These are phyloP conservation scores for Beauveria bassiana DNA, from an alignment of 2,329 filamentous ascomycete species.

Conservation along the genomic window DNA sequence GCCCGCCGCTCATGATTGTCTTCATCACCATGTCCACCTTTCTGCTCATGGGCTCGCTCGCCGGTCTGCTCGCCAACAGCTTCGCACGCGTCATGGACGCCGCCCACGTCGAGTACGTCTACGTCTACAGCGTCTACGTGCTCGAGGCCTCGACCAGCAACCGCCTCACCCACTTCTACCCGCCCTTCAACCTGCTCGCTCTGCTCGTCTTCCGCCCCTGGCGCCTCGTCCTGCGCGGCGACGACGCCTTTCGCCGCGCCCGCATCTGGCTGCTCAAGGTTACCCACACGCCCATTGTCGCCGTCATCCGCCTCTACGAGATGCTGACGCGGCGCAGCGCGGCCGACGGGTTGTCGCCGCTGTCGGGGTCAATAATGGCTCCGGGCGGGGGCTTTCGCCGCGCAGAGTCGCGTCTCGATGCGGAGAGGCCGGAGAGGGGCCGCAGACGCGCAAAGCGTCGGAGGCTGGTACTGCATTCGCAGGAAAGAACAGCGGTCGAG, in stretches of 20 bases:
- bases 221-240: constrained; percentile 57
- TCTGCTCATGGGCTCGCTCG: constrained; percentile 69
- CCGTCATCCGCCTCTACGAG: constrained; percentile 62
- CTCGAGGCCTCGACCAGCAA: constrained; percentile 61
- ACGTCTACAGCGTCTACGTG: constrained; percentile 62
- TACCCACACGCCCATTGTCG: constrained; percentile 61
- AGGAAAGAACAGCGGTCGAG: constrained; percentile 18
- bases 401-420: neutral
- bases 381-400: neutral
- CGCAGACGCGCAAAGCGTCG: neutral
- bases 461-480: constrained; percentile 5
- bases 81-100: constrained; percentile 58
- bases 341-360: neutral
- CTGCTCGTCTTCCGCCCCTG: constrained; percentile 65
- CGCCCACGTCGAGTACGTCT: constrained; percentile 68
- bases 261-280: constrained; percentile 56
- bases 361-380: neutral
- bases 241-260: constrained; percentile 52
- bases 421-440: neutral
- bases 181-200: constrained; percentile 67
- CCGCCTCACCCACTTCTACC: constrained; percentile 61
- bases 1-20: constrained; percentile 57
- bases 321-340: constrained; percentile 29
- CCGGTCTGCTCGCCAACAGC: constrained; percentile 70
- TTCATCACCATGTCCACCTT: constrained; percentile 75